Evolutionary conservation across 2,329 filamentous ascomycete species (phyloP), one percentile per base, ranked within the genome.

Genomic region (Penicillium vulpinum): DNA sequence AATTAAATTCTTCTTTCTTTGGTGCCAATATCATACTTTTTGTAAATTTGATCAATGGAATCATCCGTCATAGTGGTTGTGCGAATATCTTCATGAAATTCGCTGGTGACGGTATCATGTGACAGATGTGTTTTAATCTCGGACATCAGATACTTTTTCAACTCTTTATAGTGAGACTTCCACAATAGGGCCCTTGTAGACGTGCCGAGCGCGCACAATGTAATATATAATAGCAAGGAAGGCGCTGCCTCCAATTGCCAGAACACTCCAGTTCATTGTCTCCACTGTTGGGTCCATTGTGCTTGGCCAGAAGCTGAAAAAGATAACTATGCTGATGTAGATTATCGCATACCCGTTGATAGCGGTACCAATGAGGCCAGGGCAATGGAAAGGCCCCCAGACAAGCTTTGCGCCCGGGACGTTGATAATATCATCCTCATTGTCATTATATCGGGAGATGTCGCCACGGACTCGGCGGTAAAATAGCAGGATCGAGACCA

Each of bases 301-400:
- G 2, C 71, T 62, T 1, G 81, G 81, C 66, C 80, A 82, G 57
- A 78, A 80, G 35, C 73, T 70, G 62, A 82, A 80, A 54, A 81
- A 70, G 56, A 79, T 75, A 9, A 80, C 69, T 18, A 78, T 70
- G 3, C 71, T 59, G 1, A 79, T 68, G 62, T 78, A 83, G 11
- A 72, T 41, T 9, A 79, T 66, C 0, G 78, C 74, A 43, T 73
- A 75, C 9, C 74, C 58, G 54, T 81, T 81, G 56, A 81, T 67
- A 2, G 67, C 54, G 1, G 78, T 60, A 0, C 80, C 79, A n/a
- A 58, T 69, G 16, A 69, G 65, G 4, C 79, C 80, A 6, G 80
- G 73, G 5, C 67, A 64, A n/a, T 58, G 61, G 41, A 69, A 69
- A 0, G 65, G 66, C 1, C 62, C 67, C 64, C 64, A 69, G 16